Percentiles rank a stretch among this genome's conserved stretches.
Conservation (phyloP, 257 asterid genomes). For the Nicotiana knightiana region DNA sequence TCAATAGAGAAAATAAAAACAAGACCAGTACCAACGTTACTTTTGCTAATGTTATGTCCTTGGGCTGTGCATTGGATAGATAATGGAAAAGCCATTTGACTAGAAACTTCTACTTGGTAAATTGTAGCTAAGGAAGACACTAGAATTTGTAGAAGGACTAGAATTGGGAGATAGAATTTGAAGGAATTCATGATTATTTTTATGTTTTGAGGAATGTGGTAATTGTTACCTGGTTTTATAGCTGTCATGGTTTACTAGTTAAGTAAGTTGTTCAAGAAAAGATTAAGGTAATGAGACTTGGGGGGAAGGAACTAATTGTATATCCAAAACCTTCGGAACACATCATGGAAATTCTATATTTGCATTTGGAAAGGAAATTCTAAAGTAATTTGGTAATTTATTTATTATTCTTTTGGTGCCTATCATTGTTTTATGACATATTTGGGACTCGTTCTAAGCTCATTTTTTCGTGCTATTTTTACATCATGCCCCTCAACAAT, state of each 20-base stretch:
- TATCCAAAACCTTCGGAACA: background rate
- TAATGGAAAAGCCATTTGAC: background rate
- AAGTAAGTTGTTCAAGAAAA: background rate
- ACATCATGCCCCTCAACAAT: too few species aligned
- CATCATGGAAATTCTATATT: background rate
- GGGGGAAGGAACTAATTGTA: background rate
- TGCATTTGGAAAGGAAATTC: background rate
- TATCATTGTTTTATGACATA: too few species aligned
- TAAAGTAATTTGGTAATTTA: background rate
- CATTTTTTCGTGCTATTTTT: too few species aligned
- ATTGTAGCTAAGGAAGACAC: background rate
- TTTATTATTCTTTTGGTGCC: background rate
- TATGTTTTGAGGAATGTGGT: background rate
- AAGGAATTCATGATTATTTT: background rate
- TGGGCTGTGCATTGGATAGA: background rate
- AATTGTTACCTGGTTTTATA: background rate
- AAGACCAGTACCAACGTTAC: background rate
- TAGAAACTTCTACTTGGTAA: background rate
- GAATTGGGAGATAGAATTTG: background rate
- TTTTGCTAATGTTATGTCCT: background rate
- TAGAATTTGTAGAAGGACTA: background rate
- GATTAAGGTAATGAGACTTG: background rate
- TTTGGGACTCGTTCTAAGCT: too few species aligned
- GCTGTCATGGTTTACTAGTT: background rate
- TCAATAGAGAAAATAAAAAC: background rate